A percentile compares a stretch with the other conserved stretches of the same genome.
phyloP scores from a whole-genome alignment of 805 yeast genomes.

The Grigorovia jiainica region DNA sequence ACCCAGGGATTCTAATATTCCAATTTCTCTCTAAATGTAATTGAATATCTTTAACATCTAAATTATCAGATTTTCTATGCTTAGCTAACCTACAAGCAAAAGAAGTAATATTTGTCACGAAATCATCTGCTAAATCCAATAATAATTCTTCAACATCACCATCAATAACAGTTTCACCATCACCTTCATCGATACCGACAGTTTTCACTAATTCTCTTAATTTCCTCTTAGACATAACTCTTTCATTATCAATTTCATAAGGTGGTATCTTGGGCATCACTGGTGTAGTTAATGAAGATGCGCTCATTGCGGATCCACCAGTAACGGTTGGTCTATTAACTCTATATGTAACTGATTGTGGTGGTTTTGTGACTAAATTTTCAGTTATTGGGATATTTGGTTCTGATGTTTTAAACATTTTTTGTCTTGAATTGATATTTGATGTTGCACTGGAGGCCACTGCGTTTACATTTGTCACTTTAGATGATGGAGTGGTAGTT shows the following conservation, averaged over 20 bases:
- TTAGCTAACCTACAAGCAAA: slow-evolving; percentile 94
- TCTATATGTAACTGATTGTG: slow-evolving; percentile 54
- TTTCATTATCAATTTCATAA: slow-evolving; percentile 69
- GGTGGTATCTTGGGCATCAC: slow-evolving; percentile 66
- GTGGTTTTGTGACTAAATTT: slow-evolving; percentile 54
- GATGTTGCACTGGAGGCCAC: slow-evolving; percentile 38
- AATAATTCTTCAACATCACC: slow-evolving; percentile 92
- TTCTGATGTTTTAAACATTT: slow-evolving; percentile 32
- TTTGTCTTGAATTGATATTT: slow-evolving; percentile 15
- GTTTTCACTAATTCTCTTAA: slow-evolving; percentile 77
- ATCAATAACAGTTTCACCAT: slow-evolving; percentile 80
- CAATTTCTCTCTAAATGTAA: slow-evolving; percentile 85
- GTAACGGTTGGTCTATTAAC: slow-evolving; percentile 73
- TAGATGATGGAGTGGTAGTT: slow-evolving; percentile 20
- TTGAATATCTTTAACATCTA: slow-evolving; percentile 86
- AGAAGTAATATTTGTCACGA: slow-evolving; percentile 79
- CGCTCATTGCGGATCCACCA: slow-evolving; percentile 70
- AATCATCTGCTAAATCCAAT: slow-evolving; percentile 91
- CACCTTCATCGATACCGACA: slow-evolving; percentile 81
- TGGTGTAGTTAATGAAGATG: slow-evolving; percentile 68
- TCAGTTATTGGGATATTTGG: slow-evolving; percentile 69
- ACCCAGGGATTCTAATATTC: slow-evolving; percentile 93
- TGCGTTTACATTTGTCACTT: slow-evolving; percentile 41
- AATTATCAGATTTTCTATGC: slow-evolving; percentile 78
- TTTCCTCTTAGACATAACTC: slow-evolving; percentile 84